phyloP scores from a whole-genome alignment of 768 basidiomycete genomes.

The Cyathus striatus region DNA sequence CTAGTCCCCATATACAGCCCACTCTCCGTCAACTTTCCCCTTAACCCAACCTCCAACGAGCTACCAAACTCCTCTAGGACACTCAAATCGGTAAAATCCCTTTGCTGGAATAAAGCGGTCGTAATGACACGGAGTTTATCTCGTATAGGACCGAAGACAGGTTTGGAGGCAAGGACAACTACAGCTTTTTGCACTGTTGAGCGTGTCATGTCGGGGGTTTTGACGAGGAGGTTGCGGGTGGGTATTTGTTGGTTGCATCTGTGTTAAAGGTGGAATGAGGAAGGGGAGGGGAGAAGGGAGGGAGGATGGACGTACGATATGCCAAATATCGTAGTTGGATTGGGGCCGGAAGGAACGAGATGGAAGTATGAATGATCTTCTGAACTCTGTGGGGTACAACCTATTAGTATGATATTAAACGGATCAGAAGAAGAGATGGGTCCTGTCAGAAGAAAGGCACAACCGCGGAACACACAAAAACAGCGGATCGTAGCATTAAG shows the following conservation, averaged over 20 bases:
- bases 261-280: neutral
- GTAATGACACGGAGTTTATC: slow-evolving; percentile 96
- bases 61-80: slow-evolving; percentile 87
- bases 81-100: slow-evolving; percentile 82
- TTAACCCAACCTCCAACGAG: slow-evolving; percentile 71
- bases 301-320: slow-evolving; percentile 66
- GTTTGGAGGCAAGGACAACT: slow-evolving; percentile 86
- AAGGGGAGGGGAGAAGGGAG: neutral
- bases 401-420: slow-evolving; percentile 2
- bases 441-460: too few relatives aligned
- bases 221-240: slow-evolving; percentile 70
- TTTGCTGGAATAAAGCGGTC: slow-evolving; percentile 84
- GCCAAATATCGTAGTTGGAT: slow-evolving; percentile 85
- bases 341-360: slow-evolving; percentile 66
- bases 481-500: too few relatives aligned
- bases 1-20: slow-evolving; percentile 95
- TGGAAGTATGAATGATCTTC: slow-evolving; percentile 99
- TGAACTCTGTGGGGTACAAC: slow-evolving; percentile 44
- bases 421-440: neutral
- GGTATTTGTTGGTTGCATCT: slow-evolving; percentile 96
- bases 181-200: slow-evolving; percentile 98
- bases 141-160: slow-evolving; percentile 91
- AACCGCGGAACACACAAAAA: slow-evolving; percentile 1
- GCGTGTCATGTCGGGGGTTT: slow-evolving; percentile 83
- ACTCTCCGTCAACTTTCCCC: slow-evolving; percentile 83